Percentiles rank a stretch among this genome's conserved stretches.
phyloP scores from a whole-genome alignment of 495 filamentous ascomycete species.

The Neurospora sp. region DNA sequence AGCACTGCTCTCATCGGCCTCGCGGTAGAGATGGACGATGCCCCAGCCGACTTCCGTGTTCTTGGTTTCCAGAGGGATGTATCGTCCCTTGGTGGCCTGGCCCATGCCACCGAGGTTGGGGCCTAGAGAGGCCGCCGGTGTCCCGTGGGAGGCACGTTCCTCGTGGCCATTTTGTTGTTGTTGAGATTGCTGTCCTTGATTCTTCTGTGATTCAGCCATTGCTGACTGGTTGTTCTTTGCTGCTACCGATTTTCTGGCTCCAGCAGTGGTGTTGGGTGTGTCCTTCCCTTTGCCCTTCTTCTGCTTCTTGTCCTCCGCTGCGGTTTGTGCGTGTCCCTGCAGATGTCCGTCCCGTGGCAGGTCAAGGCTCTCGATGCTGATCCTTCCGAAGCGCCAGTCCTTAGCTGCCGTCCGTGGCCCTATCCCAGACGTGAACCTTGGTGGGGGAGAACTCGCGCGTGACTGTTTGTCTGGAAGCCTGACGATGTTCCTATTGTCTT shows the following conservation, averaged over 20 bases:
- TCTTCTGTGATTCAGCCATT: constrained; percentile 9
- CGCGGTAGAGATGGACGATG: constrained; percentile 86
- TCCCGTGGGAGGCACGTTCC: constrained; percentile 5
- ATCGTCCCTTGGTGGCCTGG: constrained; percentile 59
- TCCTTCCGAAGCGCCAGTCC: constrained; percentile 39
- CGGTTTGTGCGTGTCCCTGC: neutral
- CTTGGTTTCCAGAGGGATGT: constrained; percentile 61
- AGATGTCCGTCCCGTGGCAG: constrained; percentile 9
- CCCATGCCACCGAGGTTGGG: constrained; percentile 34
- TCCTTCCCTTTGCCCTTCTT: constrained; percentile 1
- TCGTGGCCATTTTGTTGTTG: neutral
- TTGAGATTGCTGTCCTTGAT: neutral
- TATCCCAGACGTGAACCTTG: constrained; percentile 22
- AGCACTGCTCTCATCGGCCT: constrained; percentile 52
- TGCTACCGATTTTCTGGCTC: neutral
- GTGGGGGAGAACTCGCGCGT: constrained; percentile 22
- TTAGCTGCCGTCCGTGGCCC: constrained; percentile 27
- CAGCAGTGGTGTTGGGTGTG: neutral
- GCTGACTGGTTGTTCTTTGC: neutral
- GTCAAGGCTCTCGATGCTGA: constrained; percentile 37
- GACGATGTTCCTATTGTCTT: constrained; percentile 17
- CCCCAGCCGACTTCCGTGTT: constrained; percentile 83
- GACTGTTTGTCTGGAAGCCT: constrained; percentile 22
- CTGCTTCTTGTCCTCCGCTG: neutral
- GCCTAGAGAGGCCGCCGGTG: constrained; percentile 31